phyloP scores from a whole-genome alignment of 2,329 filamentous ascomycete genomes.

The Colletotrichum sansevieriae region DNA sequence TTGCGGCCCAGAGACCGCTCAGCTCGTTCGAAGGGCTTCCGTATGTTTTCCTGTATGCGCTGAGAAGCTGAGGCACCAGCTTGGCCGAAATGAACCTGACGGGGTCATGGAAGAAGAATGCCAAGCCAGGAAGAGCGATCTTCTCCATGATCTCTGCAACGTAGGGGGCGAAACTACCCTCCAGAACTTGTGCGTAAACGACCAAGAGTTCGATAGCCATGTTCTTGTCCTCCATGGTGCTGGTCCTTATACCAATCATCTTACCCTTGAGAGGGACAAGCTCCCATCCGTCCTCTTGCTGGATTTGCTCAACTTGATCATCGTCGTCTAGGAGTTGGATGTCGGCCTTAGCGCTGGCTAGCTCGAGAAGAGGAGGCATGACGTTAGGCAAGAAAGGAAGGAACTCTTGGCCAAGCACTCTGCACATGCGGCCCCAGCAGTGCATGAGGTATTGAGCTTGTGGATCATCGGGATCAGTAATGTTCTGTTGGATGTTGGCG shows the following conservation, averaged over 20 bases:
- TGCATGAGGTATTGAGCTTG: constrained; percentile 98
- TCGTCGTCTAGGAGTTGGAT: constrained; percentile 97
- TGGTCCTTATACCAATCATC: constrained; percentile 98
- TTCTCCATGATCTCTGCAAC: constrained; percentile 96
- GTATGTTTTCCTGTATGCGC: constrained; percentile 93
- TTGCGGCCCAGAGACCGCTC: constrained; percentile 84
- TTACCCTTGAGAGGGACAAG: constrained; percentile 97
- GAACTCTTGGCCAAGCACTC: constrained; percentile 91
- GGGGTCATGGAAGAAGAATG: constrained; percentile 99
- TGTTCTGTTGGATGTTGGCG: constrained; percentile 86
- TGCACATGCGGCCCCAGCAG: constrained; percentile 99
- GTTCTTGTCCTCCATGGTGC: constrained; percentile 97
- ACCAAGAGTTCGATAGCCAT: constrained; percentile 99
- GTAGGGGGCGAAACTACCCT: constrained; percentile 91
- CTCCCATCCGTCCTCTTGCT: constrained; percentile 98
- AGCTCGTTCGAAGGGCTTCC: constrained; percentile 85
- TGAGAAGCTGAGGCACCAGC: constrained; percentile 91
- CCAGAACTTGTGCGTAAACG: constrained; percentile 96
- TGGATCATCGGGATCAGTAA: constrained; percentile 92
- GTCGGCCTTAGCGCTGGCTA: constrained; percentile 95
- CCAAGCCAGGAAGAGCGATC: constrained; percentile 91
- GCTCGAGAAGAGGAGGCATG: constrained; percentile 91
- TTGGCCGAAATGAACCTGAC: constrained; percentile 96
- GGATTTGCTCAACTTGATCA: constrained; percentile 90
- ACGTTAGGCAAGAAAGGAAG: constrained; percentile 92